These are phyloP conservation scores for Tremella yokohamensis DNA, from an alignment of 768 basidiomycete genomes.

Conservation along the genomic window DNA sequence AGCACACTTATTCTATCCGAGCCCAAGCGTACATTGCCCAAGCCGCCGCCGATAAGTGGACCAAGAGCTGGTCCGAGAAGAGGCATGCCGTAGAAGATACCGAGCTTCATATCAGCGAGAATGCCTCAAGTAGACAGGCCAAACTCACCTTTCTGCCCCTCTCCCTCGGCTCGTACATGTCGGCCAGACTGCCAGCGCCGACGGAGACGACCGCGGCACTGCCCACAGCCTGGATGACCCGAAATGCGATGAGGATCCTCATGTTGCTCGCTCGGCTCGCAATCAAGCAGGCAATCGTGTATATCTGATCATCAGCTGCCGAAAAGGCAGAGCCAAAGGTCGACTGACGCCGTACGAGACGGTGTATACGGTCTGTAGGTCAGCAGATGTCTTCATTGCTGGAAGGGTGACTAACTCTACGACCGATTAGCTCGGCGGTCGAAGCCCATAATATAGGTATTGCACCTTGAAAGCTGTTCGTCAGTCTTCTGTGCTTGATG, in stretches of 20 bases:
- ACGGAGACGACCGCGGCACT: conserved; percentile 44
- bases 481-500: background rate
- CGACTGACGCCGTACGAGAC: conserved; percentile 44
- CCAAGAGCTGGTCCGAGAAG: conserved; percentile 60
- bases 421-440: conserved; percentile 40
- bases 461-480: conserved; percentile 31
- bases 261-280: conserved; percentile 44
- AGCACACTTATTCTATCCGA: conserved; percentile 54
- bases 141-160: conserved; percentile 46
- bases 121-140: no score
- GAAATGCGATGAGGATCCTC: conserved; percentile 45
- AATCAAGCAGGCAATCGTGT: conserved; percentile 44
- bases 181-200: conserved; percentile 50
- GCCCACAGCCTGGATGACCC: conserved; percentile 47
- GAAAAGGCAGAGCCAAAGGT: background rate
- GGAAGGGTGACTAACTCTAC: conserved; percentile 32
- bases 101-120: conserved; percentile 22
- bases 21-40: conserved; percentile 54
- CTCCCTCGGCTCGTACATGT: conserved; percentile 50
- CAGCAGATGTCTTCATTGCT: background rate
- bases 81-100: conserved; percentile 56
- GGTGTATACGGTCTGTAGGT: conserved; percentile 38
- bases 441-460: conserved; percentile 45
- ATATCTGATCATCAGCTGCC: conserved; percentile 32
- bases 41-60: conserved; percentile 36